Evolutionary conservation across 2,329 filamentous ascomycete species (phyloP), one percentile per base, ranked within the genome.

Genomic region (Blastomyces gilchristii): DNA sequence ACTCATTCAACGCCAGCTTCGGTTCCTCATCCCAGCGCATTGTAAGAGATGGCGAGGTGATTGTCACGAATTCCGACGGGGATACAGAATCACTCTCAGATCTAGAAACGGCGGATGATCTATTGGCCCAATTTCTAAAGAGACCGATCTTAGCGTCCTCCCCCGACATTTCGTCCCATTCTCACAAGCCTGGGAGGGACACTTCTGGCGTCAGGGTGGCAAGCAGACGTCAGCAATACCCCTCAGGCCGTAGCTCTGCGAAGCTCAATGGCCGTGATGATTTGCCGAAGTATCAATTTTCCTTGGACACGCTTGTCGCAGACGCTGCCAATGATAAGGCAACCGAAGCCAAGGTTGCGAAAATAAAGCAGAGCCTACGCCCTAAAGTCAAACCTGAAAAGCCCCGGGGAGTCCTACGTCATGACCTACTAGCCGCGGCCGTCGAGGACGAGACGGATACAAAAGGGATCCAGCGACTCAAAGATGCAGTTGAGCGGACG

Each of bases 31-130:
- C 66, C 14, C 66, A 67, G 60, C 60, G 66, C 22, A 61, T 67
- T 12, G 39, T 87, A 62, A 88, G 78, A 63, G 77, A 81, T 68
- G 83, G 83, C 2, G 72, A 79, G 61, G 74, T 80, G 62, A 72
- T 81, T 2, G 78, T 92, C 50, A 81, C 81, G 56, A 86, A 84
- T 62, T 91, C 89, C 0, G 89, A 92, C 69, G 87, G 89, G n/a
- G 82, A 82, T 22, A 82, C 81, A 37, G 81, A 83, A 58, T 87
- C 87, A 0, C 78, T 83, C 63, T 78, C 75, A 60, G 82, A 80
- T 1, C 69, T 85, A 25, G 81, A 82, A 64, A 80, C 82, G 37
- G 80, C 82, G 39, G 80, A 82, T 5, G 79, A 82, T 53, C 72
- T 87, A 1, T 70, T 82, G 18, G 68, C 69, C 25, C 69, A 64